Base-by-base conservation (phyloP, 495 filamentous ascomycete genomes). In the Neurospora sp. region DNA sequence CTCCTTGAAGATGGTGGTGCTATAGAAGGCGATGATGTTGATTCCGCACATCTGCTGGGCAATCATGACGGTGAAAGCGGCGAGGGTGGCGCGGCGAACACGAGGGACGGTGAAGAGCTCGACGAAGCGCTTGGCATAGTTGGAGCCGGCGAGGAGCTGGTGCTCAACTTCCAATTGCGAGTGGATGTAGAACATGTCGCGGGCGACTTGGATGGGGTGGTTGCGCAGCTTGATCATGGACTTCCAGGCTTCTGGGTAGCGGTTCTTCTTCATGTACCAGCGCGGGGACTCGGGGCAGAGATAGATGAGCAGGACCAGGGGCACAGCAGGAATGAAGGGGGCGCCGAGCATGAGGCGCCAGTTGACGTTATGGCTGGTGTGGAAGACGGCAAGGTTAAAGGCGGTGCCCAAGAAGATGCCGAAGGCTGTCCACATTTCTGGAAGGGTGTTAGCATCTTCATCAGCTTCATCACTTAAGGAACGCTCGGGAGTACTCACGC, bases 1-100 rank as follows among this genome's bases (percentile, higher is more conserved):
- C 2, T 92, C 74, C 8, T 78, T 76, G 83, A 95, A 95, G 69
- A 96, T 85, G 3, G 91, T 91, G 1, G 89, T 90, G 0, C 88
- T 91, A 81, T 96, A 97, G 84, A 95, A 96, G n/a, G 92, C 89
- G 42, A 94, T 92, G 79, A 95, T 91, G 82, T 92, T 92, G 78
- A 91, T 92, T 73, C 92, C 92, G 78, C 92, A 96, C 90, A 96
- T 92, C 81, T 97, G 93, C 83, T 96, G 91, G 4, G 89, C 89
- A 71, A 91, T 87, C 91, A 92, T 93, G 71, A 92, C 91, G 37
- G 88, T 85, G 74, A 89, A 90, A 38, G 88, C 82, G 5, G 88
- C 89, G 4, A 87, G 72, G 65, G 83, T 89, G 37, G 89, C 89
- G n/a, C 88, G 85, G 39, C 87, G 84, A 0, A 90, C 82, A n/a